Evolutionary conservation across 169 alveolate species (phyloP).

Genomic region (Amoebophrya sp.): DNA sequence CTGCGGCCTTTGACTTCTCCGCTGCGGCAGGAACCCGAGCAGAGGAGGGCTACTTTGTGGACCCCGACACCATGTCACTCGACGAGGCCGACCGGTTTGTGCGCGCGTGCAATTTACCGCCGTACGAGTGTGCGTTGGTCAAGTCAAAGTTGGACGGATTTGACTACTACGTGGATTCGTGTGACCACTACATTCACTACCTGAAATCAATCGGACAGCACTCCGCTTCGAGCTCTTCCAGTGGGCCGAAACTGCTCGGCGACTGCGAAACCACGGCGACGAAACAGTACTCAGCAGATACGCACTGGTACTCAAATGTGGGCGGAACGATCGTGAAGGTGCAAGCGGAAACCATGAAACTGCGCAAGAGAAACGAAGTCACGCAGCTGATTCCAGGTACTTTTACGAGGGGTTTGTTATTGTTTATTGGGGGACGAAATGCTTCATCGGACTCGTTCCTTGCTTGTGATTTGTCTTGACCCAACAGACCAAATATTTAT

Average conservation of each 20-base stretch:
- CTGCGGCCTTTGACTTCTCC: no score
- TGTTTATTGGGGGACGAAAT: no score
- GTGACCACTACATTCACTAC: not conserved
- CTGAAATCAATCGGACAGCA: not conserved
- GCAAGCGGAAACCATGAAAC: not conserved
- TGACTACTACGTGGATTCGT: not conserved
- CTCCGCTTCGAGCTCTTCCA: not conserved
- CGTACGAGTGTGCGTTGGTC: not conserved
- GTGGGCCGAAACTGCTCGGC: not conserved
- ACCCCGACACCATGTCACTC: not conserved
- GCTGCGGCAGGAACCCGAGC: no score
- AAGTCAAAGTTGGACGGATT: not conserved
- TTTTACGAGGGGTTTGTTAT: not conserved
- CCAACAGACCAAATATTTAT: no score
- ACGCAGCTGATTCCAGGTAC: not conserved
- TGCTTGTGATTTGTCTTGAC: no score
- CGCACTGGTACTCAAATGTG: slow-evolving; percentile 26
- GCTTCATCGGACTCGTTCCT: no score
- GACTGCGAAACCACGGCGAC: slow-evolving; percentile 11
- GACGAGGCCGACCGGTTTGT: not conserved
- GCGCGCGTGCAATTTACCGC: slow-evolving; percentile 10
- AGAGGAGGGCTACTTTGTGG: not conserved
- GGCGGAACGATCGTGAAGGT: slow-evolving; percentile 30
- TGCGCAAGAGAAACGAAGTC: not conserved
- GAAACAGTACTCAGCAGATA: slow-evolving; percentile 9